Base-by-base conservation (phyloP, 2,329 filamentous ascomycete genomes). In the Pseudogymnoascus sp. region DNA sequence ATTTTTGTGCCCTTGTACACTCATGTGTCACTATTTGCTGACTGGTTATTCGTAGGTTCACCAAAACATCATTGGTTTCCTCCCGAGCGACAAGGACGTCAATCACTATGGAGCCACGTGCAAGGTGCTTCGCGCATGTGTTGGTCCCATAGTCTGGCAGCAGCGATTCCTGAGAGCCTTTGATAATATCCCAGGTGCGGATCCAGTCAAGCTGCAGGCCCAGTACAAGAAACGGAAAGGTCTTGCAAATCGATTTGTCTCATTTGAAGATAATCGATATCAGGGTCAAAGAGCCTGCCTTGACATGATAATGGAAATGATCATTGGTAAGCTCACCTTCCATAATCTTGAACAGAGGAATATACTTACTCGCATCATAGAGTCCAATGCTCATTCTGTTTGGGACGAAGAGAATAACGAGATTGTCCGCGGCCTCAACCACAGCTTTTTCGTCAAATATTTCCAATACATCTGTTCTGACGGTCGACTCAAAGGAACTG, bases 91-190 rank as follows among this genome's bases (percentile, higher is more conserved):
- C 68, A 67, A 69, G 17, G 79, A 83, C 65, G 68, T 83, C 13
- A 68, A 69, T 23, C 73, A 67, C 62, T 82, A 78, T 68, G 70
- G 74, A 6, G 63, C 68, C 1, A 67, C 77, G 19, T 82, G 80
- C 71, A 70, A 68, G 7, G 68, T 67, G 3, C 76, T 77, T 0
- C 69, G 73, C 35, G 62, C 73, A 66, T 75, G 78, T 6, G 70
- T 82, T 62, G 67, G 73, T 9, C 63, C 67, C 23, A 77, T 75
- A 6, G 79, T 82, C 68, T 84, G 81, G 81, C 76, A 78, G 36
- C 66, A 69, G 38, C 74, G 72, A 17, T 83, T 80, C 67, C 69
- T 73, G 13, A 63, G 71, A 21, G 71, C 64, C 26, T 84, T 77
- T 66, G 80, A 81, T 33, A 77, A 21, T 40, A 67, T 60, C 62